phyloP scores from a whole-genome alignment of 2,329 filamentous ascomycete species.

The Aschersonia sp. region DNA sequence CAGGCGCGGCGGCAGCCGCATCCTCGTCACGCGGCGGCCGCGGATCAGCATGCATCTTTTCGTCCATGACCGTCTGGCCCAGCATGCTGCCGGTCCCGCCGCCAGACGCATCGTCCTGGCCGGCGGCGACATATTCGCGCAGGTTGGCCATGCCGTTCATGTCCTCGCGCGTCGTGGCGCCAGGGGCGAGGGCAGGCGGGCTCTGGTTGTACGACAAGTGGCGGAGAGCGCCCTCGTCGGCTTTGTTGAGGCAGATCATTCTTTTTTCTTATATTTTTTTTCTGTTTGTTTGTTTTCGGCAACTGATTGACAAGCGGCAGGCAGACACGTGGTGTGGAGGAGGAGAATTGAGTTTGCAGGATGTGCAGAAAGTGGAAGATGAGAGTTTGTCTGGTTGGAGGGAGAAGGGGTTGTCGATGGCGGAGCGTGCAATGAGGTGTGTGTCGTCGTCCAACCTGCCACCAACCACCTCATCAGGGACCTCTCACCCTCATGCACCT shows the following conservation, averaged over 20 bases:
- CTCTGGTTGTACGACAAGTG: conserved; percentile 40
- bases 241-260: conserved; percentile 42
- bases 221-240: conserved; percentile 31
- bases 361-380: no score
- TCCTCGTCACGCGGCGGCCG: background rate
- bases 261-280: background rate
- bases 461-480: no score
- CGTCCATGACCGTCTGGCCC: conserved; percentile 9
- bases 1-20: conserved; percentile 1
- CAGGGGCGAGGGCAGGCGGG: conserved; percentile 30
- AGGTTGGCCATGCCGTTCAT: conserved; percentile 39
- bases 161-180: conserved; percentile 38
- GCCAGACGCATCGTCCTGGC: conserved; percentile 16
- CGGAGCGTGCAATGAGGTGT: no score
- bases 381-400: no score
- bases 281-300: background rate
- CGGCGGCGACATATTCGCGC: conserved; percentile 25
- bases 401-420: no score
- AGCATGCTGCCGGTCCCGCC: conserved; percentile 9
- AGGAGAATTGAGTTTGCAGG: no score
- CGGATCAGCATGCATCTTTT: conserved; percentile 9
- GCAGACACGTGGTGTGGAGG: no score
- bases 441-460: no score
- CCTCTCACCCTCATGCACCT: no score
- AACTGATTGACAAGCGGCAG: no score